Evolutionary conservation across 225 moss, liverwort and hornwort species (phyloP), one percentile per base, ranked within the genome.

Genomic region (Polytrichum commune): DNA sequence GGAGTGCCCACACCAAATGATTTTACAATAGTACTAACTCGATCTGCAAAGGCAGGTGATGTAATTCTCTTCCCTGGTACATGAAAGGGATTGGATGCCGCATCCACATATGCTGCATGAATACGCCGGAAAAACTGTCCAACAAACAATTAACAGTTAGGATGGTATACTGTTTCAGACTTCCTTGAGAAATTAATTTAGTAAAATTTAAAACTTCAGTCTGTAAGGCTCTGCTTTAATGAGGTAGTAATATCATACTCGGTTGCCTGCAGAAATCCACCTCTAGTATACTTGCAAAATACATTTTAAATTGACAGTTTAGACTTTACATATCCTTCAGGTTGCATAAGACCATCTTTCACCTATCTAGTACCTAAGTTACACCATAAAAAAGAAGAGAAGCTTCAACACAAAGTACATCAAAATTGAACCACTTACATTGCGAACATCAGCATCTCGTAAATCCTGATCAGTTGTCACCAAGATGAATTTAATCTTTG

Each of bases 61-160:
- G 92, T 92, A 70, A 94, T 94, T 76, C 83, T 92, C 84, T 97
- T 97, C 55, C 94, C 92, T n/a, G 94, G 97, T 22, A 94, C 92
- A 57, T 94, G 97, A 60, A 97, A 97, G 27, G 94, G 97, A 70
- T 97, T 97, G 68, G 97, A 92, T 53, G 94, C 92, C 55, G 92
- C 92, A 76, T 97, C 97, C 7, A 91, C 94, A 69, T 92, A 94
- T 23, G 93, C 91, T 74, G 92, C 78, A 85, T 94, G 97, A 67
- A 97, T 91, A 56, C 92, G 89, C 46, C 92, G 86, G 74, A 94
- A 94, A 83, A 97, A 92, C 96, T 97, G 92, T 65, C 75, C 57
- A 76, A 28, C 32, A 64, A 78, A 71, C 26, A 53, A 60, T 22
- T 62, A 28, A 22, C 33, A 46, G 53, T 83, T 73, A 79, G 76